A percentile compares a stretch with the other conserved stretches of the same genome.
Conservation (phyloP, 495 filamentous ascomycete species). For the Xylaria curta region DNA sequence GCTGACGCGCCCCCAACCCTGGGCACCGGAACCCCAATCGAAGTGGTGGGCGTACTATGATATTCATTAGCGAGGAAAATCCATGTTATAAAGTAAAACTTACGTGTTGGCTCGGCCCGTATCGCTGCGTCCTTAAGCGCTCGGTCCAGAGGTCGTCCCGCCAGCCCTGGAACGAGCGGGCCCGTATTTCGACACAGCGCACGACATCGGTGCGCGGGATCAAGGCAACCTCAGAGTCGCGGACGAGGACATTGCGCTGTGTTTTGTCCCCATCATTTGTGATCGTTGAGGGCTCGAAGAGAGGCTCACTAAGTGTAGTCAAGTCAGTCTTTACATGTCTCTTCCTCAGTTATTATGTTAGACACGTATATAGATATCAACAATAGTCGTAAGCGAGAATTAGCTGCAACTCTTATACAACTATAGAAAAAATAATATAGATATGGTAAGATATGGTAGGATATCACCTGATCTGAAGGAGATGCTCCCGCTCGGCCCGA, state of each 20-base stretch:
- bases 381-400: background rate
- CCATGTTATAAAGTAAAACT: background rate
- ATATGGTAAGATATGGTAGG: background rate
- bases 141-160: conserved; percentile 53
- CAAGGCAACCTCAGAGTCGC: conserved; percentile 57
- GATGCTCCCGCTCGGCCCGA: conserved; percentile 43
- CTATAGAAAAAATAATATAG: background rate
- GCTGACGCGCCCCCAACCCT: conserved; percentile 55
- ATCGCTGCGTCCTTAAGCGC: conserved; percentile 52
- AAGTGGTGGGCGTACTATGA: conserved; percentile 49
- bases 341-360: background rate
- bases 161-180: conserved; percentile 54
- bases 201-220: conserved; percentile 49
- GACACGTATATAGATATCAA: background rate
- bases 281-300: conserved; percentile 52
- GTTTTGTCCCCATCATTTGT: conserved; percentile 47
- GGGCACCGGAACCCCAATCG: conserved; percentile 50
- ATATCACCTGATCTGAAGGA: conserved; percentile 51
- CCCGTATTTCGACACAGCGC: conserved; percentile 52
- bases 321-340: conserved; percentile 6
- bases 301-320: conserved; percentile 40
- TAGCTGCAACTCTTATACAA: background rate
- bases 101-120: conserved; percentile 45
- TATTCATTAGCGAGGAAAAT: background rate
- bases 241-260: conserved; percentile 42